Conservation (phyloP, 495 filamentous ascomycete genomes). For the Trichoderma reesei region DNA sequence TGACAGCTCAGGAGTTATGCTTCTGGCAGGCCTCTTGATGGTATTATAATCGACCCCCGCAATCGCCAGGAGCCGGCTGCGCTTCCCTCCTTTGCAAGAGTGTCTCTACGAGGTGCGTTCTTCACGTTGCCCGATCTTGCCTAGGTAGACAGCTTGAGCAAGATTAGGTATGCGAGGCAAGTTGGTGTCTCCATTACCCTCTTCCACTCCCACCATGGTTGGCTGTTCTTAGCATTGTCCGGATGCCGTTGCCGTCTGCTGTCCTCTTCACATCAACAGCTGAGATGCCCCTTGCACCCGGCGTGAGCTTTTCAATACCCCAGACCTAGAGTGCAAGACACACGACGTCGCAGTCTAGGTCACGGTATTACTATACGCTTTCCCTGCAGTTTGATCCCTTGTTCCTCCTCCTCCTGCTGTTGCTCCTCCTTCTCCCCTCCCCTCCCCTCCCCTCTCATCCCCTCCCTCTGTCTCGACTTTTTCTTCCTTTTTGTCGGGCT, state of each 20-base stretch:
- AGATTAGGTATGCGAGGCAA: not conserved
- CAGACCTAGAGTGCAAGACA: not conserved
- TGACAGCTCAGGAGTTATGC: no score
- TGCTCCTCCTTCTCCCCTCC: not conserved
- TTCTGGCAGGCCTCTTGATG: not conserved
- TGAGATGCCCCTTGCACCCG: not conserved
- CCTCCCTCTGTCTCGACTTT: not conserved
- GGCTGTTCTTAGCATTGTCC: not conserved
- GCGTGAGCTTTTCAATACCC: not conserved
- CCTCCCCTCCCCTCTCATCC: not conserved
- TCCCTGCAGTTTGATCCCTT: no score
- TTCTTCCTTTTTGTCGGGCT: not conserved
- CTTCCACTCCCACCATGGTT: not conserved
- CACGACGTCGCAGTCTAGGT: not conserved
- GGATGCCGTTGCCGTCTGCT: not conserved
- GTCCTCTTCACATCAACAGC: not conserved
- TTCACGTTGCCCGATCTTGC: not conserved
- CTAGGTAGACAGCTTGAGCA: not conserved
- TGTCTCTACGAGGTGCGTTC: not conserved
- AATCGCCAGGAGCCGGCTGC: not conserved
- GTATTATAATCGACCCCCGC: slow-evolving; percentile 4
- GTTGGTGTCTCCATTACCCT: not conserved
- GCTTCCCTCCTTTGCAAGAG: not conserved
- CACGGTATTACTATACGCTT: not conserved
- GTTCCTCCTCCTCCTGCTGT: no score